These are phyloP conservation scores for Phaffomyces thermotolerans DNA, from an alignment of 805 yeast species.

Conservation along the genomic window DNA sequence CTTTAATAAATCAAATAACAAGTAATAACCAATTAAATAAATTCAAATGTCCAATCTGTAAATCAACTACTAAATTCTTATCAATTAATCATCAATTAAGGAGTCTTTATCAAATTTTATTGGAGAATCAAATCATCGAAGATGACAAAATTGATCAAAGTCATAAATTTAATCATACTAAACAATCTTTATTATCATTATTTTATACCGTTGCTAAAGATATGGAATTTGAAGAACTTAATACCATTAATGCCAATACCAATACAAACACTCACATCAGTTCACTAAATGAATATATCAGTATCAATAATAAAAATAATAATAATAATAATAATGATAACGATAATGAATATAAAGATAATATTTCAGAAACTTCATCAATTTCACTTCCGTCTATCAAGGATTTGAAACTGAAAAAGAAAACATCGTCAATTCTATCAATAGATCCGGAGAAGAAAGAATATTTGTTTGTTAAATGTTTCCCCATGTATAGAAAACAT, in stretches of 20 bases:
- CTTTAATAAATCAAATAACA: constrained; percentile 21
- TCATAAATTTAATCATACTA: constrained; percentile 8
- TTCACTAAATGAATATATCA: too few relatives aligned
- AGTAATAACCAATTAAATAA: constrained; percentile 7
- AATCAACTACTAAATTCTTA: constrained; percentile 4
- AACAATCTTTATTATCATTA: constrained; percentile 25
- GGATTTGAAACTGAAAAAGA: neutral
- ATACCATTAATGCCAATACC: too few relatives aligned
- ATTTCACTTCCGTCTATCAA: neutral
- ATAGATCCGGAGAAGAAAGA: constrained; percentile 40
- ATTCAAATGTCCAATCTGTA: constrained; percentile 17
- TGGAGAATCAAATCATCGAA: neutral
- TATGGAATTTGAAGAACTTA: constrained; percentile 4
- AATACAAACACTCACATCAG: too few relatives aligned
- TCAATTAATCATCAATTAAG: constrained; percentile 12
- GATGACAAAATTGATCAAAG: neutral
- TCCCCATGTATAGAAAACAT: constrained; percentile 70
- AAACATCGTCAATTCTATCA: constrained; percentile 1
- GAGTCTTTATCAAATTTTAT: constrained; percentile 9
- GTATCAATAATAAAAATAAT: too few relatives aligned
- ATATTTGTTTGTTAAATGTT: constrained; percentile 64
- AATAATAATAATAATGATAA: neutral
- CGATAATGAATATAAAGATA: constrained; percentile 5
- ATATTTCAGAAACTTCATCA: constrained; percentile 7
- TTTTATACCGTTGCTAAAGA: constrained; percentile 27